Conservation (phyloP, 2,329 filamentous ascomycete genomes). For the Trichoderma gracile region DNA sequence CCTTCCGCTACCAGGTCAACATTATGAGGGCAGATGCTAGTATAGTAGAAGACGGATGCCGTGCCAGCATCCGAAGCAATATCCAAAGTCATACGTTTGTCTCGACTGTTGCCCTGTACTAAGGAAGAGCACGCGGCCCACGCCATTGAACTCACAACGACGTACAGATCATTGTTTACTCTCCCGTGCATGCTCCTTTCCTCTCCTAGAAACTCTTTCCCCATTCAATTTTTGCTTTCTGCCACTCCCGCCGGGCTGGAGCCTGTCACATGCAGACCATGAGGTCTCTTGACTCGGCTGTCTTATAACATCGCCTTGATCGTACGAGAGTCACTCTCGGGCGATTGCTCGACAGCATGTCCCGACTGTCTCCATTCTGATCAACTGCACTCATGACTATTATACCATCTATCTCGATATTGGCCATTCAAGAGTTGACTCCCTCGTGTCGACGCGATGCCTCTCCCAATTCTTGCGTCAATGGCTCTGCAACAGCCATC, state of each 20-base stretch:
- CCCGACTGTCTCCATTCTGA: too few species aligned
- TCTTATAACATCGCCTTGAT: background rate
- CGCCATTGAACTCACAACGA: slow-evolving; percentile 24
- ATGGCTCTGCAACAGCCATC: background rate
- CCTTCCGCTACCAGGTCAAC: too few species aligned
- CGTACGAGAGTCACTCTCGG: too few species aligned
- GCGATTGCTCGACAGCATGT: too few species aligned
- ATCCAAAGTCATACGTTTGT: background rate
- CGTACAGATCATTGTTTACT: background rate
- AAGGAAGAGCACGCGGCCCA: background rate
- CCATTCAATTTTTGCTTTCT: background rate
- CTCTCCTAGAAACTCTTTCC: background rate
- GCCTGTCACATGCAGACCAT: slow-evolving; percentile 20
- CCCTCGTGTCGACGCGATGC: too few species aligned
- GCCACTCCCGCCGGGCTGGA: background rate
- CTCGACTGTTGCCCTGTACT: background rate
- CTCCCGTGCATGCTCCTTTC: background rate
- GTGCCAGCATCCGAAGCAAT: too few species aligned
- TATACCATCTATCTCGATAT: too few species aligned
- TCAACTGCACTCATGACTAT: too few species aligned
- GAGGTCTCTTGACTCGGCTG: background rate
- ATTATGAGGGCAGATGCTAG: too few species aligned
- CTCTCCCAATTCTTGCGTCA: too few species aligned
- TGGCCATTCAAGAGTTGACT: too few species aligned
- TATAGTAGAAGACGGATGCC: too few species aligned